Base-by-base conservation (phyloP, 345 rosid species). In the Brassica incana region DNA sequence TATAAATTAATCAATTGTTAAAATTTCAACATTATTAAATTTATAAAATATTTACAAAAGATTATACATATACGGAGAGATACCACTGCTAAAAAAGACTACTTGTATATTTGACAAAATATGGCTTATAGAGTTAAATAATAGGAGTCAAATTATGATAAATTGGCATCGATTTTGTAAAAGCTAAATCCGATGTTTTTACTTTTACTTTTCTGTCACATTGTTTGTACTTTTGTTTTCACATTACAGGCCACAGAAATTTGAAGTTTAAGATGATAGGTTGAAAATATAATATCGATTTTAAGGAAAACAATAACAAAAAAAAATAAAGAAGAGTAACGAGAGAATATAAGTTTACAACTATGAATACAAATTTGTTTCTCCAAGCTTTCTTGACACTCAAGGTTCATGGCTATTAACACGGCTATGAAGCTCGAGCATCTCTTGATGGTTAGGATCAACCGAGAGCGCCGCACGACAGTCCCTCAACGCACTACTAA, bases 391-490 rank as follows among this genome's bases (percentile, higher is more conserved):
- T 63, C 7, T 20, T 71, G 1, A 27, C 73, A 16, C 69, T 63
- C 80, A 95, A 3, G 94, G 98, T 84, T 93, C 99, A 77, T 91
- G 94, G 86, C 96, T 93, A 88, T 91, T 88, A 64, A 91, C 96
- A 60, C 98, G 96, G 83, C 88, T 90, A 82, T 86, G 98, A 64
- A 95, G 93, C 75, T 93, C 99, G 43, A 89, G 82, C 96, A 91
- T 91, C 78, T 95, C 99, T 82, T 85, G 98, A 82, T 95, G 96
- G 64, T 90, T 88, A 18, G 99, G 99, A 60, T 95, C 99, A 0
- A 95, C 90, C 5, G 95, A 93, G 27, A 95, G 97, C 56, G 99
- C 99, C 0, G 99, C 98, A 30, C 97, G 93, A 74, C 99, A 95
- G 78, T 95, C 99, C 30, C 97, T 76, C 7, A 89, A 84, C 0